A percentile compares a stretch with the other conserved stretches of the same genome.
These are phyloP conservation scores for Sisymbrium altissimum DNA, from an alignment of 345 rosid species.

Conservation along the genomic window DNA sequence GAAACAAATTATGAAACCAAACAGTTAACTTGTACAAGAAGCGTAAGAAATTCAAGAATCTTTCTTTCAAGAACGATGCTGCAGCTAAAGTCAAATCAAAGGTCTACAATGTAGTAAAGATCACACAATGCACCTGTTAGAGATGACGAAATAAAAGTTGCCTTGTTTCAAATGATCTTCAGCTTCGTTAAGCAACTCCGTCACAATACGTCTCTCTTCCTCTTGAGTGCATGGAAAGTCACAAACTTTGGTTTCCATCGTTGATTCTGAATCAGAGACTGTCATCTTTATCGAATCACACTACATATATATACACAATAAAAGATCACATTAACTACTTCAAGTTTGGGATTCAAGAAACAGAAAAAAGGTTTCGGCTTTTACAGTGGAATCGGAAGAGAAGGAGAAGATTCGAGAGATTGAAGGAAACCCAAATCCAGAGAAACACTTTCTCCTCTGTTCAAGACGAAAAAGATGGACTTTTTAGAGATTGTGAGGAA, in stretches of 20 bases:
- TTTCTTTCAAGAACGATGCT: too few relatives aligned
- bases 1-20: not conserved
- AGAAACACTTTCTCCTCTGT: conserved; percentile 27
- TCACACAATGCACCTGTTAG: too few relatives aligned
- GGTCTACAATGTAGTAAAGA: too few relatives aligned
- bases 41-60: too few relatives aligned
- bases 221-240: conserved; percentile 57
- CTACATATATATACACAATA: not conserved
- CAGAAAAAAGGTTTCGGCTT: not conserved
- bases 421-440: conserved; percentile 11
- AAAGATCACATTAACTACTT: not conserved
- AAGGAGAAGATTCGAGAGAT: conserved; percentile 5
- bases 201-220: conserved; percentile 65
- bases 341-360: not conserved
- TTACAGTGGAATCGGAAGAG: conserved; percentile 28
- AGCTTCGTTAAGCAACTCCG: conserved; percentile 51
- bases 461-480: not conserved
- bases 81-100: too few relatives aligned
- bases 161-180: conserved; percentile 63
- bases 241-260: conserved; percentile 51
- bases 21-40: too few relatives aligned
- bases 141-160: conserved; percentile 69
- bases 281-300: conserved; percentile 43
- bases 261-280: conserved; percentile 46
- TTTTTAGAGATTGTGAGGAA: not conserved